Evolutionary conservation across 2,329 filamentous ascomycete genomes (phyloP).

Genomic region (Botrytis byssoidea): DNA sequence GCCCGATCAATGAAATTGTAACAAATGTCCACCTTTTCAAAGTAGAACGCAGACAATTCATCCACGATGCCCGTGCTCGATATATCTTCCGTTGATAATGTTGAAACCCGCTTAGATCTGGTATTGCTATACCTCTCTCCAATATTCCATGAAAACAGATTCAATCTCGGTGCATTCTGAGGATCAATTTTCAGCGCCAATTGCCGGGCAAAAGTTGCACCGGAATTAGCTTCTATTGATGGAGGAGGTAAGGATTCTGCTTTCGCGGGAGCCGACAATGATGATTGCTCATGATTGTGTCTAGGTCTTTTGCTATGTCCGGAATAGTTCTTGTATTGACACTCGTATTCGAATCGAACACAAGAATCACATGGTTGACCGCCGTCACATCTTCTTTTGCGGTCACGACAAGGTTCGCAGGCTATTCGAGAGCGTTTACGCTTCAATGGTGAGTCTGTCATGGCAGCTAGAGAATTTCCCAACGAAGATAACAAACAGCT

Average conservation of each 20-base stretch:
- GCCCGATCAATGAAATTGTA: constrained; percentile 17
- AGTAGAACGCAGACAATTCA: constrained; percentile 30
- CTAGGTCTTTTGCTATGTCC: background rate
- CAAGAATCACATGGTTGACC: constrained; percentile 15
- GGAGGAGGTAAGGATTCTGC: background rate
- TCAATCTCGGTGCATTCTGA: constrained; percentile 37
- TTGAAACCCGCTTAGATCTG: background rate
- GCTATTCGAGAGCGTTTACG: constrained; percentile 16
- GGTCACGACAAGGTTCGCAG: constrained; percentile 16
- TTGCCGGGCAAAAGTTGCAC: constrained; percentile 1
- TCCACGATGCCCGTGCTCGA: constrained; percentile 10
- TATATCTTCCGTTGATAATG: background rate
- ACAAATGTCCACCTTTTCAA: constrained; percentile 24
- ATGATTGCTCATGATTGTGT: background rate
- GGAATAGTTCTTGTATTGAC: background rate
- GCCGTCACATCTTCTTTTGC: constrained; percentile 16
- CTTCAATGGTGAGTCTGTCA: background rate
- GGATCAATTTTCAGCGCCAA: constrained; percentile 8
- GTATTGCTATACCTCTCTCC: constrained; percentile 30
- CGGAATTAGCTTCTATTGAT: constrained; percentile 7
- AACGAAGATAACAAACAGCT: background rate
- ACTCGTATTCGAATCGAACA: constrained; percentile 1
- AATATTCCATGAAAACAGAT: constrained; percentile 42
- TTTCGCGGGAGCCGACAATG: background rate
- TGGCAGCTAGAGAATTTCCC: background rate